Evolutionary conservation across 345 rosid genomes (phyloP), one percentile per base, ranked within the genome.

Genomic region (Dovyalis caffra): DNA sequence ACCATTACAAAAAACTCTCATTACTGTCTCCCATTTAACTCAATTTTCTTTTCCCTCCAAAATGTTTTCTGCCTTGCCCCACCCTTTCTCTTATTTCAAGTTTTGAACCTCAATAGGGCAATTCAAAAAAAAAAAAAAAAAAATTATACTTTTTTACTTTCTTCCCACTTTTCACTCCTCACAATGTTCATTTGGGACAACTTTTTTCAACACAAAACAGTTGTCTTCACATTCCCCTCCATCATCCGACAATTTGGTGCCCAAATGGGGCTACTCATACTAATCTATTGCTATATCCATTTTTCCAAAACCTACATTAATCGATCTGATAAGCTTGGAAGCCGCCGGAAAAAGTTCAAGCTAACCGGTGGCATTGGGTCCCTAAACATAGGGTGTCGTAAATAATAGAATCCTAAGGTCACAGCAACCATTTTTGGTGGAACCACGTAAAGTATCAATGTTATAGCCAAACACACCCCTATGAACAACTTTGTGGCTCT

Each of bases 381-480:
- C 70, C 99, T 78, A 70, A 95, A 95, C 98, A 95, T 91, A 1
- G 99, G 99, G 81, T 95, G 99, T 74, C 99, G 83, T 31, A 95
- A 86, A 64, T 87, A 95, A 73, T 93, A 93, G 82, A 95, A 95
- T 23, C 99, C 99, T 26, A 95, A 80, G 40, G 99, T 98, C 77
- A 95, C 99, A 0, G 99, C 97, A 60, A 93, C 98, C 96, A 91
- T 93, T 83, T 95, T 93, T 21, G 98, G 87, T 51, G 99, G 99
- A 71, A 95, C 98, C 37, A 56, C 84, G 21, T 90, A 95, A 1
- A 95, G 82, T 25, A 84, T 76, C 64, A 93, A 33, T 0, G 97
- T 93, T 57, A 90, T 88, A n/a, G 76, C 88, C 38, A 87, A 80
- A 79, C 99, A 95, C 20, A 89, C 88, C 64, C 88, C 96, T 28